These are phyloP conservation scores for Sarcodon aspratus DNA, from an alignment of 768 basidiomycete species.

Conservation along the genomic window DNA sequence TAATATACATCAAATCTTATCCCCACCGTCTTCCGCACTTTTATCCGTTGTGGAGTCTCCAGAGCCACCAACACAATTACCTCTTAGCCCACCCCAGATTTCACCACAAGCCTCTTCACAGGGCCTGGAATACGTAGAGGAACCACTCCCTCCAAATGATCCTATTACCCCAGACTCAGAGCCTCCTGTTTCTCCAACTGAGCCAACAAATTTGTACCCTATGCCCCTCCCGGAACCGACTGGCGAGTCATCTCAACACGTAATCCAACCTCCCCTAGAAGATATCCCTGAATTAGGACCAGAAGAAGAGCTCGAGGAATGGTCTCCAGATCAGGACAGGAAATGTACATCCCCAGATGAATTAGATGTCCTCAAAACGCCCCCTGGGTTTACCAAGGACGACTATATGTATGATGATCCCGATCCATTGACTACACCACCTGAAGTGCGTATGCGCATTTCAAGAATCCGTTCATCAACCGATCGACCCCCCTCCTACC, in stretches of 20 bases:
- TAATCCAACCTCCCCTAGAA: neutral
- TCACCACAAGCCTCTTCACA: neutral
- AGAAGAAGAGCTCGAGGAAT: neutral
- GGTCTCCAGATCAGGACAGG: neutral
- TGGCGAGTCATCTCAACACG: neutral
- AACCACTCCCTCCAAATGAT: neutral
- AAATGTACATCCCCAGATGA: neutral
- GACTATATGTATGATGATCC: neutral
- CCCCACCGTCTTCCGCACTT: neutral
- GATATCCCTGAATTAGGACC: neutral
- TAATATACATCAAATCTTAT: neutral
- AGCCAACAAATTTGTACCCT: neutral
- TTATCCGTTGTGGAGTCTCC: neutral
- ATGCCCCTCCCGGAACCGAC: neutral
- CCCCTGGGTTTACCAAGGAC: neutral
- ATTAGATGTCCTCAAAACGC: neutral
- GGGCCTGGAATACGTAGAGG: neutral
- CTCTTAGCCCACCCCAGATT: neutral
- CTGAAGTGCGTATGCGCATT: neutral
- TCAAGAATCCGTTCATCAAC: too few species aligned
- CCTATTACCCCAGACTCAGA: neutral
- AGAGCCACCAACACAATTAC: neutral
- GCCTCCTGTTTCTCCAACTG: neutral
- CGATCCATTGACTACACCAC: neutral
- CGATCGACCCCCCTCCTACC: too few species aligned